Conservation (phyloP, 2,329 filamentous ascomycete genomes). For the Apiospora aurea region DNA sequence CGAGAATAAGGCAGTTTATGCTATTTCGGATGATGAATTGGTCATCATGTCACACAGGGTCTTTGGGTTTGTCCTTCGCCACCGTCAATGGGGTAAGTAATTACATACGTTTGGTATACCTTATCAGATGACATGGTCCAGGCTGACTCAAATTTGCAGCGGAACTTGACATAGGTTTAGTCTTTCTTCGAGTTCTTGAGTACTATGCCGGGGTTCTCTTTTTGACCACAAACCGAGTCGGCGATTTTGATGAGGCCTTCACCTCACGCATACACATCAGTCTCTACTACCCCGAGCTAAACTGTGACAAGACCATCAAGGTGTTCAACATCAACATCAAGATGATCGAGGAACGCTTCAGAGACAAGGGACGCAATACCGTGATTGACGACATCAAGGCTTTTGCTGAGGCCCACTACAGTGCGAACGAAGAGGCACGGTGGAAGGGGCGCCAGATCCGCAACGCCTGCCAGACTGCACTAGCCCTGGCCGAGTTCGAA, state of each 20-base stretch:
- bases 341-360: slow-evolving; percentile 29
- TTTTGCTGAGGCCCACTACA: slow-evolving; percentile 30
- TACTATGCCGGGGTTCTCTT: slow-evolving; percentile 47
- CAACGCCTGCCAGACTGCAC: slow-evolving; percentile 36
- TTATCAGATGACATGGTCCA: too few relatives aligned
- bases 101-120: too few relatives aligned
- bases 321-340: slow-evolving; percentile 32
- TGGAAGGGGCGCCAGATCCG: slow-evolving; percentile 39
- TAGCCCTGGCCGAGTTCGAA: slow-evolving; percentile 34
- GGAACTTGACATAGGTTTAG: slow-evolving; percentile 32
- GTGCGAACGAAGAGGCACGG: slow-evolving; percentile 5
- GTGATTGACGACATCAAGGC: slow-evolving; percentile 27
- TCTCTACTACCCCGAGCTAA: slow-evolving; percentile 41
- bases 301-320: slow-evolving; percentile 27
- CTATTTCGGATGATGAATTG: slow-evolving; percentile 35
- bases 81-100: slow-evolving; percentile 42
- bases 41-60: slow-evolving; percentile 44
- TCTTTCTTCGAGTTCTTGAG: slow-evolving; percentile 45
- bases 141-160: slow-evolving; percentile 26
- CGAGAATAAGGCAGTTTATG: not conserved
- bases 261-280: slow-evolving; percentile 45
- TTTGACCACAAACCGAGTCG: slow-evolving; percentile 51
- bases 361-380: slow-evolving; percentile 25
- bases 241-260: slow-evolving; percentile 50
- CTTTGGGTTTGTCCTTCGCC: slow-evolving; percentile 44